Conservation (phyloP, 2,329 filamentous ascomycete species). For the Plenodomus tracheiphilus region DNA sequence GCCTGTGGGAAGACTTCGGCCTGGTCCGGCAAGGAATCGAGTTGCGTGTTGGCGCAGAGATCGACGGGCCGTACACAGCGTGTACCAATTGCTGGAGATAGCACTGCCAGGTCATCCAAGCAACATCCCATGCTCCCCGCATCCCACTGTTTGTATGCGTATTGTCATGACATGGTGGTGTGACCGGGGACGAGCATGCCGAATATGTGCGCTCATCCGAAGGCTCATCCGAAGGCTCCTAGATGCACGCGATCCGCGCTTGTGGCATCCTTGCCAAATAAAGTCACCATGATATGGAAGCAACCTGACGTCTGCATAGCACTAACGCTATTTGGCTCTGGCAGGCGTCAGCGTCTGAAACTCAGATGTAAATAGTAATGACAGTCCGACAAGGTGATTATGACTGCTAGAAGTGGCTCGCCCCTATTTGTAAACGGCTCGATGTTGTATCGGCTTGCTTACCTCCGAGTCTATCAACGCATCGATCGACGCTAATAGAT, state of each 20-base stretch:
- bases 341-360: not conserved
- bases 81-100: not conserved
- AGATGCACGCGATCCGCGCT: conserved; percentile 21
- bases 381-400: too few species aligned
- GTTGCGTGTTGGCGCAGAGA: not conserved
- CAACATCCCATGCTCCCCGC: not conserved
- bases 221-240: conserved; percentile 15
- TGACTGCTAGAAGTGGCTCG: not conserved
- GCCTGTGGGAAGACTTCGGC: conserved; percentile 2
- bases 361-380: not conserved
- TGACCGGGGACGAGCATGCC: conserved; percentile 15
- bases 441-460: not conserved
- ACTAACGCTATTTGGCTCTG: not conserved
- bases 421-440: not conserved
- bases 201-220: conserved; percentile 33
- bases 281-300: conserved; percentile 6
- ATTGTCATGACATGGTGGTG: conserved; percentile 18
- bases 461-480: not conserved
- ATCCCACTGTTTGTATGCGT: not conserved
- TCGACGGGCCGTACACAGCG: not conserved
- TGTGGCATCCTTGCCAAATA: conserved; percentile 12
- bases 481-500: too few species aligned
- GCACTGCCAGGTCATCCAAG: too few species aligned
- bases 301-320: not conserved
- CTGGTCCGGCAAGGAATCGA: conserved; percentile 2